Evolutionary conservation across 2,329 filamentous ascomycete species (phyloP).

Genomic region (Aureobasidium uvarum): DNA sequence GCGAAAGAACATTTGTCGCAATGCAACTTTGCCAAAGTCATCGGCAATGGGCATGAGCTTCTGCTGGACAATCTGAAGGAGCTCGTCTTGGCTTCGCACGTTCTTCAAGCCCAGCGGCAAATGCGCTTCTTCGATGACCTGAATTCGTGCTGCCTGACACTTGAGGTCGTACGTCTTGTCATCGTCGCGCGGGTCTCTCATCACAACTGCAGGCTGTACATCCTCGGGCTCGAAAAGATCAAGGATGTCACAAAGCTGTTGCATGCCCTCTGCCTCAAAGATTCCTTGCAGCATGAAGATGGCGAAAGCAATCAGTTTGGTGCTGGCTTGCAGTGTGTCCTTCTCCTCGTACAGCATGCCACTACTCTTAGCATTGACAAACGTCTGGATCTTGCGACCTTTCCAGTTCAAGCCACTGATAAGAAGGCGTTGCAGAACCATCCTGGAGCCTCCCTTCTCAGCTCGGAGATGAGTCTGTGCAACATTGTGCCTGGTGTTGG

Average conservation of each 20-base stretch:
- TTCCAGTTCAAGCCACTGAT: background rate
- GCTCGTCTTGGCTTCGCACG: background rate
- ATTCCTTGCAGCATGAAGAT: background rate
- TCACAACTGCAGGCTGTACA: background rate
- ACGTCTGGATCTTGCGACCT: conserved; percentile 7
- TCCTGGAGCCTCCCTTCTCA: conserved; percentile 12
- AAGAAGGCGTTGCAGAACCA: conserved; percentile 15
- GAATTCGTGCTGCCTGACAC: background rate
- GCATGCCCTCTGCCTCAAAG: background rate
- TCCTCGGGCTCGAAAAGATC: conserved; percentile 11
- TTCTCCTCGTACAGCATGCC: conserved; percentile 20
- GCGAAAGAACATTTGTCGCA: background rate
- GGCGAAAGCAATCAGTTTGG: background rate
- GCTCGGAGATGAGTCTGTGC: conserved; percentile 12
- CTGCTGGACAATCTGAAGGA: background rate
- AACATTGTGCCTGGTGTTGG: conserved; percentile 7
- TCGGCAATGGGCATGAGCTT: background rate
- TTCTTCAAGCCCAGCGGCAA: conserved; percentile 7
- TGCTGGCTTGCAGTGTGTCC: background rate
- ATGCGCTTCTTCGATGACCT: conserved; percentile 18
- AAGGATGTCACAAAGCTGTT: background rate
- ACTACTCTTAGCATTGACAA: conserved; percentile 16
- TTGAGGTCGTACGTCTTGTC: conserved; percentile 15
- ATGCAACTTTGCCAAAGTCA: background rate
- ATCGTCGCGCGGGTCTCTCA: conserved; percentile 2